Percentiles rank a stretch among this genome's conserved stretches.
Evolutionary conservation across 768 basidiomycete genomes (phyloP).

Genomic region (Leucocoprinus sp.): DNA sequence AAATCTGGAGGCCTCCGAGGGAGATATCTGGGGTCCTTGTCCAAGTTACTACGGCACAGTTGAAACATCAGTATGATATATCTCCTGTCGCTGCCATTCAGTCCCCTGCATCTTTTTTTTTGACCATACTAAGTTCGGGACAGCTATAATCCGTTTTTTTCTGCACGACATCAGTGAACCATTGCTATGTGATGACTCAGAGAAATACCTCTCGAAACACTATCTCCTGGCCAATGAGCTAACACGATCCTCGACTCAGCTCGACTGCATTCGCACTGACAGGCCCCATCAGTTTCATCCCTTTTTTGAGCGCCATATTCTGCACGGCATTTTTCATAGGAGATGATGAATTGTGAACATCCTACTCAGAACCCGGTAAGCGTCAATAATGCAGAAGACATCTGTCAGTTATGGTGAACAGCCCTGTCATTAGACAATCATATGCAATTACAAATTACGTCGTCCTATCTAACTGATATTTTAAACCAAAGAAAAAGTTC

Average conservation of each 20-base stretch:
- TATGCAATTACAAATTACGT: constrained; percentile 29
- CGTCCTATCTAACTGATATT: constrained; percentile 18
- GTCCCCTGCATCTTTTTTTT: neutral
- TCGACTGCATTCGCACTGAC: neutral
- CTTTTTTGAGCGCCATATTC: neutral
- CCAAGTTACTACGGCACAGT: too few relatives aligned
- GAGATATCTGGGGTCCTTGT: too few relatives aligned
- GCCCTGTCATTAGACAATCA: constrained; percentile 7
- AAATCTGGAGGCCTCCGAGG: too few relatives aligned
- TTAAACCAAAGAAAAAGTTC: neutral
- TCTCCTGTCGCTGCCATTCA: neutral
- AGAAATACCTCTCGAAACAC: too few relatives aligned
- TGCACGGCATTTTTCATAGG: neutral
- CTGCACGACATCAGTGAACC: too few relatives aligned
- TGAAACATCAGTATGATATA: too few relatives aligned
- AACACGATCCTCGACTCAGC: too few relatives aligned
- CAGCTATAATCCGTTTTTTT: too few relatives aligned
- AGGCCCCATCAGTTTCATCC: constrained; percentile 1
- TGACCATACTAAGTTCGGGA: neutral
- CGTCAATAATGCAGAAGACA: neutral
- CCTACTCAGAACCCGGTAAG: neutral
- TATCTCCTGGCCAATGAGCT: too few relatives aligned
- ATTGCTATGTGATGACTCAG: too few relatives aligned
- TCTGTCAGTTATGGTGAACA: neutral
- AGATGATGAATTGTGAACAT: neutral